A percentile compares a stretch with the other conserved stretches of the same genome.
These are phyloP conservation scores for Aspergillus sp. DNA, from an alignment of 2,329 filamentous ascomycete species.

Conservation along the genomic window DNA sequence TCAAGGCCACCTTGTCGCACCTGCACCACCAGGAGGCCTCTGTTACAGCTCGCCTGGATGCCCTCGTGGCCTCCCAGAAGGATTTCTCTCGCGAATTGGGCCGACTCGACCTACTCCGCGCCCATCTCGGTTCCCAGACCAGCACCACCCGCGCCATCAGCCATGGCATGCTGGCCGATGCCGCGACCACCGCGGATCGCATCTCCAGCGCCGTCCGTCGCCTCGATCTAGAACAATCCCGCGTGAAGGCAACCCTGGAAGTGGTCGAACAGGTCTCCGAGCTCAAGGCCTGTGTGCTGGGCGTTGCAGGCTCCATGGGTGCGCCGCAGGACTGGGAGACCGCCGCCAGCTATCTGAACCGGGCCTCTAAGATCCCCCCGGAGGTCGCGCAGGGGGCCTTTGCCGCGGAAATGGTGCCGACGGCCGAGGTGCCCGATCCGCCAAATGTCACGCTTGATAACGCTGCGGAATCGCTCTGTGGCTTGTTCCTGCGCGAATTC, in stretches of 20 bases:
- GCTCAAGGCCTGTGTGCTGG: slow-evolving; percentile 93
- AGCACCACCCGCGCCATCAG: slow-evolving; percentile 80
- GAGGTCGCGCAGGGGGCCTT: slow-evolving; percentile 82
- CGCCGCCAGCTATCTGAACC: slow-evolving; percentile 82
- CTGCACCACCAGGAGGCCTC: slow-evolving; percentile 75
- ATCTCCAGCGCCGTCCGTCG: slow-evolving; percentile 84
- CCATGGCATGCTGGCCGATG: slow-evolving; percentile 85
- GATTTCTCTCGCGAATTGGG: slow-evolving; percentile 84
- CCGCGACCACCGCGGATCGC: slow-evolving; percentile 79
- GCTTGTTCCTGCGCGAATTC: slow-evolving; percentile 89
- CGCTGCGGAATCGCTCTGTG: slow-evolving; percentile 86
- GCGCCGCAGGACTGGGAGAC: slow-evolving; percentile 98
- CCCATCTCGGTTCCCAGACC: slow-evolving; percentile 82
- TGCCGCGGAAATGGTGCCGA: slow-evolving; percentile 89
- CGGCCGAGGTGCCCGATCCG: slow-evolving; percentile 89
- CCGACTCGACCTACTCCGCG: slow-evolving; percentile 84
- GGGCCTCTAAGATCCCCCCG: slow-evolving; percentile 77
- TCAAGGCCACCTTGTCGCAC: slow-evolving; percentile 73
- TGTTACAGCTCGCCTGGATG: slow-evolving; percentile 73
- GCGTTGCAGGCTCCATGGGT: slow-evolving; percentile 94
- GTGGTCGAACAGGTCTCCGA: slow-evolving; percentile 97
- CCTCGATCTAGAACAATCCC: slow-evolving; percentile 86
- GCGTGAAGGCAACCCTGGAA: slow-evolving; percentile 84
- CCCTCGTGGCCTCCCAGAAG: slow-evolving; percentile 77
- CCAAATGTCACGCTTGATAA: slow-evolving; percentile 83